Conservation (phyloP, 208 protist species). For the Leishmania major region DNA sequence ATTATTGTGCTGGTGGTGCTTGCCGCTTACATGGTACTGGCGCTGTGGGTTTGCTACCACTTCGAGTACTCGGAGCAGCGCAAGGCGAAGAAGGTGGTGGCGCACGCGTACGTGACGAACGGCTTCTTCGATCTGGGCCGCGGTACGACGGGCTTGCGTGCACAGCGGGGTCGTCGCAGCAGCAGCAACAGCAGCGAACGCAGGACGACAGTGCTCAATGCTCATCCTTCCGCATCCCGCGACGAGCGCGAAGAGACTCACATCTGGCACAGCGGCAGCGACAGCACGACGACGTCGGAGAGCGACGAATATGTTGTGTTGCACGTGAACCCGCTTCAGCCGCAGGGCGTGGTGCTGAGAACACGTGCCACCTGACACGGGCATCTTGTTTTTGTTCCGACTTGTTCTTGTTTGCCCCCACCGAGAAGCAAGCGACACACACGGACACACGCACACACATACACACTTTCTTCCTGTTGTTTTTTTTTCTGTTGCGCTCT, state of each 20-base stretch:
- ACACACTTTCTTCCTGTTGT: too few relatives aligned
- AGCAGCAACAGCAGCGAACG: background rate
- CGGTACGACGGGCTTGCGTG: background rate
- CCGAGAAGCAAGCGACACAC: too few relatives aligned
- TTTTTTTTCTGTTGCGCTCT: too few relatives aligned
- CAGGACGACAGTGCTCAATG: background rate
- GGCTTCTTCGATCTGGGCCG: constrained; percentile 33
- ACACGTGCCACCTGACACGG: too few relatives aligned
- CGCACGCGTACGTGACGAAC: constrained; percentile 25
- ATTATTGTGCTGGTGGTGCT: constrained; percentile 29
- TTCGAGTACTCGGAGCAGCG: constrained; percentile 36
- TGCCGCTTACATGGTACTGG: constrained; percentile 27
- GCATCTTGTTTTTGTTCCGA: too few relatives aligned
- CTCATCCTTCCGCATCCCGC: background rate
- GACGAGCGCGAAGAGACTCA: background rate
- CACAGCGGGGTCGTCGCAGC: background rate
- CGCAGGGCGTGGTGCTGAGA: too few relatives aligned
- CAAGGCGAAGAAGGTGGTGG: constrained; percentile 38
- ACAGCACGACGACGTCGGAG: background rate
- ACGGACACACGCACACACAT: too few relatives aligned
- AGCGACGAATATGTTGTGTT: constrained; percentile 8
- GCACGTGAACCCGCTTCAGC: constrained; percentile 19
- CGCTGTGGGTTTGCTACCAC: constrained; percentile 34
- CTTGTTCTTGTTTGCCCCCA: too few relatives aligned
- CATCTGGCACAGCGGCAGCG: constrained; percentile 12